phyloP scores from a whole-genome alignment of 1,139 yeast species.

The Wickerhamomyces sp. region DNA sequence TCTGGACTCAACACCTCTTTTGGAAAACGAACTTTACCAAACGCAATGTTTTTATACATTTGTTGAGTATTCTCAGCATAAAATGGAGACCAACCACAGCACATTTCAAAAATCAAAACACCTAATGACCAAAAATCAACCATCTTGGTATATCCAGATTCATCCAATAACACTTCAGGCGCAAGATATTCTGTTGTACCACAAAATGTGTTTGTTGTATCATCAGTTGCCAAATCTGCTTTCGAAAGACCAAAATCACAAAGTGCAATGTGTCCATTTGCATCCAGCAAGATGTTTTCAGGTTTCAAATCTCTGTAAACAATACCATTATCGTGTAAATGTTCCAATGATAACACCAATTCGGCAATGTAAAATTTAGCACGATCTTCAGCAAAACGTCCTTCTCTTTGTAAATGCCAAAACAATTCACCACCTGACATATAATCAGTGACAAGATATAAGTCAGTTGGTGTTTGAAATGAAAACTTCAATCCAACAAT shows the following conservation, averaged over 20 bases:
- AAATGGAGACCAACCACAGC: slow-evolving; percentile 99
- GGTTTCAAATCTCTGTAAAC: slow-evolving; percentile 91
- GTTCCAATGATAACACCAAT: slow-evolving; percentile 84
- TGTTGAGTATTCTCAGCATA: slow-evolving; percentile 97
- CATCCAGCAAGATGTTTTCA: slow-evolving; percentile 87
- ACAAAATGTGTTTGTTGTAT: slow-evolving; percentile 94
- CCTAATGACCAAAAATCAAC: slow-evolving; percentile 86
- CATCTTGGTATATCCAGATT: slow-evolving; percentile 81
- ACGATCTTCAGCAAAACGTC: slow-evolving; percentile 84
- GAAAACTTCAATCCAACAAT: slow-evolving; percentile 93
- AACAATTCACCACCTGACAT: slow-evolving; percentile 98
- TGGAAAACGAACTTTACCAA: slow-evolving; percentile 95
- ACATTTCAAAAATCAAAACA: slow-evolving; percentile 78
- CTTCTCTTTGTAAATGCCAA: slow-evolving; percentile 96
- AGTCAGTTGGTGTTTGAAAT: slow-evolving; percentile 89
- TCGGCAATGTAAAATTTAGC: slow-evolving; percentile 97
- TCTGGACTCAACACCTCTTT: slow-evolving; percentile 88
- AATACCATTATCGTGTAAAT: slow-evolving; percentile 83
- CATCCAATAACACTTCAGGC: slow-evolving; percentile 76
- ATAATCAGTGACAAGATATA: slow-evolving; percentile 90
- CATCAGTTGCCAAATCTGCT: slow-evolving; percentile 76
- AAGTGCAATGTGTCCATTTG: slow-evolving; percentile 93
- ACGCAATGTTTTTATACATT: slow-evolving; percentile 97
- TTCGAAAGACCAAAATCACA: slow-evolving; percentile 97
- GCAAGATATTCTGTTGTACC: slow-evolving; percentile 94